Evolutionary conservation across 805 yeast genomes (phyloP).

Genomic region (Barnettozyma californica): DNA sequence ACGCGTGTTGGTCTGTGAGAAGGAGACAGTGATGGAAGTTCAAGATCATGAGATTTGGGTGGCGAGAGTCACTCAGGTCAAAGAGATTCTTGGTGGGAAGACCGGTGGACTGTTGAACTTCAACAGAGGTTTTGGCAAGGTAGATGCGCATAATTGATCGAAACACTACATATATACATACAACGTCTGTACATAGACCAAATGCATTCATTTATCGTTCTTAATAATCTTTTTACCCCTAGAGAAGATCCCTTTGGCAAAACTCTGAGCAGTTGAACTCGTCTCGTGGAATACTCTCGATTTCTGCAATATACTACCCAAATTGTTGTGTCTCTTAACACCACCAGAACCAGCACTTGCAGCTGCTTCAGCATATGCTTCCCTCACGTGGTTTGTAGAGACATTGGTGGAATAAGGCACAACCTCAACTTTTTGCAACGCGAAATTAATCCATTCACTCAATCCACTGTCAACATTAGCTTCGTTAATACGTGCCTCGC

Average conservation of each 20-base stretch:
- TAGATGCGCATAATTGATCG: conserved; percentile 23
- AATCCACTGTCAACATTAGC: conserved; percentile 49
- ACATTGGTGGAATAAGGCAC: conserved; percentile 23
- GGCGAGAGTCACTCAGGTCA: conserved; percentile 63
- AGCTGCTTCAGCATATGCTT: conserved; percentile 58
- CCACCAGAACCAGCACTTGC: conserved; percentile 26
- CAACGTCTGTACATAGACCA: background rate
- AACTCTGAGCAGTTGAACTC: conserved; percentile 45
- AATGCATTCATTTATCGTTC: conserved; percentile 14
- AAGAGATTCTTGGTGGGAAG: conserved; percentile 29
- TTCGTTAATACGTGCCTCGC: conserved; percentile 39
- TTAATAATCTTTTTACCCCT: conserved; percentile 50
- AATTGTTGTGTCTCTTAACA: conserved; percentile 34
- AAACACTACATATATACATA: background rate
- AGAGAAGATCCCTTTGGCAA: conserved; percentile 50
- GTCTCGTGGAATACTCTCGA: conserved; percentile 44
- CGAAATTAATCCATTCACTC: conserved; percentile 44
- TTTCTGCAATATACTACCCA: conserved; percentile 45
- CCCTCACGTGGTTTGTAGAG: conserved; percentile 40
- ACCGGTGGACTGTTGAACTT: conserved; percentile 66
- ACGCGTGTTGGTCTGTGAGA: conserved; percentile 56
- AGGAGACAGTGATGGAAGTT: conserved; percentile 46
- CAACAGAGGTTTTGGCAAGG: conserved; percentile 53
- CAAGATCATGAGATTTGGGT: conserved; percentile 92
- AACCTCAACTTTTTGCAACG: conserved; percentile 29